These are phyloP conservation scores for Gossypium longicalyx DNA, from an alignment of 345 rosid species.

Conservation along the genomic window DNA sequence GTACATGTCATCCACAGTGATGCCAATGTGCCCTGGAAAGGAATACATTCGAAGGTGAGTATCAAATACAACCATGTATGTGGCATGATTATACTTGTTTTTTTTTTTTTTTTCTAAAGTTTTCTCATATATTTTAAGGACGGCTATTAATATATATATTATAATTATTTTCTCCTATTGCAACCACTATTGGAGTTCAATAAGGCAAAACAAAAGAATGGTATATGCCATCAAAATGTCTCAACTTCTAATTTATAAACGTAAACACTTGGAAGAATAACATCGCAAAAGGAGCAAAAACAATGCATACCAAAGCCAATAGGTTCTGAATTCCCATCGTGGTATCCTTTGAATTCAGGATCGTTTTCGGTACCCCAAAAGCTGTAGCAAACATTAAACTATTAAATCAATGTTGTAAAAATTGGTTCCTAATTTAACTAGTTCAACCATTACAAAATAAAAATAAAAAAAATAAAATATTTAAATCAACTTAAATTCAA, in stretches of 20 bases:
- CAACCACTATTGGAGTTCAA: neutral
- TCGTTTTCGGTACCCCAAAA: conserved; percentile 98
- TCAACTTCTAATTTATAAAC: neutral
- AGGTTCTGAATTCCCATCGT: conserved; percentile 92
- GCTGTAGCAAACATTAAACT: conserved; percentile 38
- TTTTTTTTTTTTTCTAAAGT: too few relatives aligned
- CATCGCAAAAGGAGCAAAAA: neutral
- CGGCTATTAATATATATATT: neutral
- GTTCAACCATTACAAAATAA: too few relatives aligned
- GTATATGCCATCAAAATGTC: neutral
- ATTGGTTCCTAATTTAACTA: too few relatives aligned
- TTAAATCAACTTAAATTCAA: too few relatives aligned
- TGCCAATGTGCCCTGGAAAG: conserved; percentile 80
- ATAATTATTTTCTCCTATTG: too few relatives aligned
- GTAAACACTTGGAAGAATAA: neutral
- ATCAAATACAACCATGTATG: too few relatives aligned
- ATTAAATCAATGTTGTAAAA: too few relatives aligned
- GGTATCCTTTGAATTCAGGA: conserved; percentile 87
- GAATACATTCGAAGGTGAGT: too few relatives aligned
- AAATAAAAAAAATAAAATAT: too few relatives aligned
- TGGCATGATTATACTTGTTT: too few relatives aligned
- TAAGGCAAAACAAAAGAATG: neutral
- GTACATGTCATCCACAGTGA: conserved; percentile 85
- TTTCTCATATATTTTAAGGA: neutral
- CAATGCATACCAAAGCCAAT: conserved; percentile 66